A percentile compares a stretch with the other conserved stretches of the same genome.
phyloP scores from a whole-genome alignment of 257 asterid genomes.

The Nicotiana otophora region DNA sequence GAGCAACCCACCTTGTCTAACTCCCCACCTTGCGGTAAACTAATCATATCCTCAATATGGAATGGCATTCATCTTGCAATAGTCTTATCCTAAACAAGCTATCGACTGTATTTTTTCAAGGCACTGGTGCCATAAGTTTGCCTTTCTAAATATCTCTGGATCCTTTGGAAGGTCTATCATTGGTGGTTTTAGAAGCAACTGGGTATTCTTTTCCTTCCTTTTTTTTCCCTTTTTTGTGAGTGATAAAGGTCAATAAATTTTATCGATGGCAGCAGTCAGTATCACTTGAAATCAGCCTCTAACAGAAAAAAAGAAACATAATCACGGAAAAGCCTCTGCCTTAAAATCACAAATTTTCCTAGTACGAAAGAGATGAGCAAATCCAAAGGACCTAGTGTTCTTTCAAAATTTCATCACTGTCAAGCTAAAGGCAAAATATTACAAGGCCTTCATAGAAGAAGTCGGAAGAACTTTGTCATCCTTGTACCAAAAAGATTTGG shows the following conservation, averaged over 20 bases:
- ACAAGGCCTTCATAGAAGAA: too few species aligned
- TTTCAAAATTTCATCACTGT: neutral
- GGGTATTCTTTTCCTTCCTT: neutral
- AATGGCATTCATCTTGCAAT: neutral
- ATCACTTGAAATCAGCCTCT: neutral
- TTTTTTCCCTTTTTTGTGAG: neutral
- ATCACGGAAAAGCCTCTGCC: neutral
- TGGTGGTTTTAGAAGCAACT: neutral
- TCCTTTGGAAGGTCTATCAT: neutral
- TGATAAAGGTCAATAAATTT: neutral
- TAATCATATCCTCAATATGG: neutral
- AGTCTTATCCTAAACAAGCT: neutral
- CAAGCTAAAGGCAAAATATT: neutral
- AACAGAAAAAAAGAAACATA: neutral
- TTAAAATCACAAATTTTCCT: neutral
- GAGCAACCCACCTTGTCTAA: too few species aligned
- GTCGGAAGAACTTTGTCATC: neutral
- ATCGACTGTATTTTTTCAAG: neutral
- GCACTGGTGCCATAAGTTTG: neutral
- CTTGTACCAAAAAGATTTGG: constrained; percentile 1
- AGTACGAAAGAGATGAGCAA: neutral
- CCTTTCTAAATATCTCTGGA: neutral
- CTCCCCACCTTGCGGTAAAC: neutral
- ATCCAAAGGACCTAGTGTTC: neutral
- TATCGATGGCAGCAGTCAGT: neutral